Evolutionary conservation across 257 asterid species (phyloP), one percentile per base, ranked within the genome.

Genomic region (Plantago elongata): DNA sequence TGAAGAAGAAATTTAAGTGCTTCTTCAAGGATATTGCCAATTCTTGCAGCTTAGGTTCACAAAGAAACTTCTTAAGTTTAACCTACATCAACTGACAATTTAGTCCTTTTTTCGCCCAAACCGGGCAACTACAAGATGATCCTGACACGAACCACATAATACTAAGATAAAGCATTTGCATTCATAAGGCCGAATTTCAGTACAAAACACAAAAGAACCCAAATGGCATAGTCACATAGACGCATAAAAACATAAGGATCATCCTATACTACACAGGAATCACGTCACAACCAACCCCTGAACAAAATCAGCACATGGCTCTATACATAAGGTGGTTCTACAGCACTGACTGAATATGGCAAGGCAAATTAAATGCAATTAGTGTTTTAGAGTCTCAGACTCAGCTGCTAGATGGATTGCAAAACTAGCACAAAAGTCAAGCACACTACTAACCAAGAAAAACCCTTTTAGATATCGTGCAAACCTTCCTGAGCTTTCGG

Each of bases 1-100:
- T 61, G 84, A 82, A 82, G 92, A 78, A 48, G 62, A 84, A 66
- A 62, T 42, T 82, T 67, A 80, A 61, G 72, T 22, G 75, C 45
- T 73, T 73, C 58, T 38, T 78, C 47, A 78, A 76, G 72, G 69
- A 73, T 60, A 69, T 86, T 13, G 71, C 67, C 49, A 58, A 75
- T 44, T 52, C 62, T 40, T 83, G 79, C 77, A 50, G 61, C 34
- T 68, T 46, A 60, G 4, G 14, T 48, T 22, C 27, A 22, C 27
- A 22, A 22, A 22, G 27, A 22, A 22, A 22, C 27, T n/a, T n/a
- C n/a, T n/a, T n/a, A n/a, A n/a, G n/a, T n/a, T n/a, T n/a, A n/a
- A n/a, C n/a, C n/a, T n/a, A n/a, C n/a, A n/a, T n/a, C n/a, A n/a
- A n/a, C n/a, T n/a, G n/a, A n/a, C n/a, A n/a, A n/a, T n/a, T n/a